phyloP scores from a whole-genome alignment of 1,284 basidiomycete genomes.

The Xerocomus amazonicus region DNA sequence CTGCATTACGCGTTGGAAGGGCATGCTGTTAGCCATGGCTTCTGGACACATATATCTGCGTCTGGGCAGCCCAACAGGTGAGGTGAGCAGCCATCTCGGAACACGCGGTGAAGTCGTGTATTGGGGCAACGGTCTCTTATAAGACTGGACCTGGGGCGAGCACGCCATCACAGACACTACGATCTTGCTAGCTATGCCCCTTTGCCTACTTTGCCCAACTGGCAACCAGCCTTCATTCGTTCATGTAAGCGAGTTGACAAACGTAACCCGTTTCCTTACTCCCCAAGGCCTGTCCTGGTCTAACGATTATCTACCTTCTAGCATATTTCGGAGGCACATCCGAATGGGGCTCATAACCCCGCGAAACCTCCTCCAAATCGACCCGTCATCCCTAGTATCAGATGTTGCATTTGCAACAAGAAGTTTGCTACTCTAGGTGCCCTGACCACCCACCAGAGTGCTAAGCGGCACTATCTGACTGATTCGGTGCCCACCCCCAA shows the following conservation, averaged over 20 bases:
- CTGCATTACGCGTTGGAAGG: slow-evolving; percentile 22
- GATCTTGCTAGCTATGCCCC: slow-evolving; percentile 25
- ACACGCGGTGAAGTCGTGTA: slow-evolving; percentile 35
- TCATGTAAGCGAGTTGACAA: slow-evolving; percentile 16
- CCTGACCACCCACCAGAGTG: slow-evolving; percentile 23
- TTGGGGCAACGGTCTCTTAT: slow-evolving; percentile 33
- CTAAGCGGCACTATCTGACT: slow-evolving; percentile 22
- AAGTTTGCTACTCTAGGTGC: slow-evolving; percentile 20
- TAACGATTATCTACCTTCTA: slow-evolving; percentile 15
- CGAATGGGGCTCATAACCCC: slow-evolving; percentile 3
- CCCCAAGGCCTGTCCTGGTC: neutral
- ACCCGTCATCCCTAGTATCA: slow-evolving; percentile 4
- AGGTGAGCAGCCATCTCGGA: slow-evolving; percentile 27
- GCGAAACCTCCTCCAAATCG: slow-evolving; percentile 1
- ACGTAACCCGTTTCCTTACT: slow-evolving; percentile 11
- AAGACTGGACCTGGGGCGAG: slow-evolving; percentile 21
- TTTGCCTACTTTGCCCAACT: slow-evolving; percentile 28
- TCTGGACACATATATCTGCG: slow-evolving; percentile 22
- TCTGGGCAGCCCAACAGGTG: slow-evolving; percentile 24
- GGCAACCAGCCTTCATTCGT: slow-evolving; percentile 24
- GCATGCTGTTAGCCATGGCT: slow-evolving; percentile 26
- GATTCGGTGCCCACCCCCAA: slow-evolving; percentile 7
- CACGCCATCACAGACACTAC: slow-evolving; percentile 14
- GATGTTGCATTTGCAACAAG: slow-evolving; percentile 28
- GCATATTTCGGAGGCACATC: slow-evolving; percentile 25